These are phyloP conservation scores for Cladosporium sp. DNA, from an alignment of 2,329 filamentous ascomycete species.

Conservation along the genomic window DNA sequence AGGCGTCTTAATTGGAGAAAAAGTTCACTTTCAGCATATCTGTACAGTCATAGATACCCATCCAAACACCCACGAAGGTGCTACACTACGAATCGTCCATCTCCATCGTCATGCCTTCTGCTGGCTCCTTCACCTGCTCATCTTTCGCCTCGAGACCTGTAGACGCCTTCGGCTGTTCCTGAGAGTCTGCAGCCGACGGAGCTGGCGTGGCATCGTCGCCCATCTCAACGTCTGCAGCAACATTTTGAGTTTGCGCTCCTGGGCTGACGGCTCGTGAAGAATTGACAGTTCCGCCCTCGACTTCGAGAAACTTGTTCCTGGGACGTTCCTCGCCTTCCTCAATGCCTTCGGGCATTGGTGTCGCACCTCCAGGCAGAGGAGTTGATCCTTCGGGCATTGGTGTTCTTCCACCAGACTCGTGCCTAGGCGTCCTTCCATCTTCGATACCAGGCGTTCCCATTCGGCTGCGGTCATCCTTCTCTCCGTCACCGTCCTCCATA, in stretches of 20 bases:
- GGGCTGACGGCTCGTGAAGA: conserved; percentile 24
- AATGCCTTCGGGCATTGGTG: conserved; percentile 34
- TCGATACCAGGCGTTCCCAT: conserved; percentile 44
- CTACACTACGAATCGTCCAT: conserved; percentile 16
- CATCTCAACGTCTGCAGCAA: conserved; percentile 28
- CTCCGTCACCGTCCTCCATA: conserved; percentile 42
- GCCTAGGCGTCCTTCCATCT: conserved; percentile 19
- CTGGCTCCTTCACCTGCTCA: conserved; percentile 18
- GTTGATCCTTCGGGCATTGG: conserved; percentile 17
- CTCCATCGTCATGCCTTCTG: conserved; percentile 17
- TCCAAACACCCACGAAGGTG: background rate
- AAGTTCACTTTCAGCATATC: background rate
- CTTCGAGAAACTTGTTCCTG: conserved; percentile 26
- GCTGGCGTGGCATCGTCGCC: conserved; percentile 9
- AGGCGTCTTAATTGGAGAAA: conserved; percentile 32
- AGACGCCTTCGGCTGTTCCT: conserved; percentile 15
- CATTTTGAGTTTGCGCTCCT: conserved; percentile 16
- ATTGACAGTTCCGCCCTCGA: conserved; percentile 22
- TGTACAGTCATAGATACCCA: conserved; percentile 11
- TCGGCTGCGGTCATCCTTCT: conserved; percentile 40
- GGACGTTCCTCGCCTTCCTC: conserved; percentile 21
- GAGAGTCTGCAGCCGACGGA: conserved; percentile 9
- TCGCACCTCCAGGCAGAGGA: conserved; percentile 30
- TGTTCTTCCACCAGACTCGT: conserved; percentile 10
- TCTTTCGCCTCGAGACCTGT: conserved; percentile 19